Base-by-base conservation (phyloP, 2,329 filamentous ascomycete genomes). In the Claviceps humidiphila region DNA sequence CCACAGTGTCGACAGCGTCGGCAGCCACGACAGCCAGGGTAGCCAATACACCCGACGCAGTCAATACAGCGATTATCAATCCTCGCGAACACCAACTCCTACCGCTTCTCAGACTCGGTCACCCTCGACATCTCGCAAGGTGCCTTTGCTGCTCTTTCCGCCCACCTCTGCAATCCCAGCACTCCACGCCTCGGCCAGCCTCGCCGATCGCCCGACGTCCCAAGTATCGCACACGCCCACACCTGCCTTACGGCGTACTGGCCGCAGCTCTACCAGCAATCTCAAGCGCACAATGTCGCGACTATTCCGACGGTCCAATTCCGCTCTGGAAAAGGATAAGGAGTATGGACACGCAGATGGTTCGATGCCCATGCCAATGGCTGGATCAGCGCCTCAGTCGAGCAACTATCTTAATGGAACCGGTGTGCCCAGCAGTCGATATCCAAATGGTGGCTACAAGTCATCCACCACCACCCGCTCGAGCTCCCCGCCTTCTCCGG, bases 271-370 rank as follows among this genome's bases (percentile, higher is more conserved):
- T 37, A 68, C 69, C n/a, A 65, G 65, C 30, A 72, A 68, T 55
- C 71, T 77, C 60, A 72, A 68, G 56, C 72, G 72, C 56, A 75
- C 71, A 49, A 73, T 76, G 70, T 73, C 74, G 20, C 73, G 62
- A 54, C 59, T 77, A n/a, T 74, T 76, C 61, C 68, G 70, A 37
- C 69, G 74, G 51, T 66, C 69, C 52, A 69, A 67, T 57, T 69
- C 69, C 7, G 56, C 61, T 38, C 43, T 60, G 30, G 61, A 64
- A 11, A 58, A 60, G 24, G 59, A 61, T 17, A 59, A 51, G n/a
- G 59, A 62, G 20, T 59, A 56, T 37, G 56, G 56, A 39, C 52
- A 58, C 41, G 46, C 52, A 20, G 60, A 65, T 39, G 39, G 53
- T 3, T 46, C 49, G 1, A 20, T 54, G 3, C 58, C 56, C 13